A percentile compares a stretch with the other conserved stretches of the same genome.
These are phyloP conservation scores for Inonotus hispidus DNA, from an alignment of 1,284 basidiomycete species.

Conservation along the genomic window DNA sequence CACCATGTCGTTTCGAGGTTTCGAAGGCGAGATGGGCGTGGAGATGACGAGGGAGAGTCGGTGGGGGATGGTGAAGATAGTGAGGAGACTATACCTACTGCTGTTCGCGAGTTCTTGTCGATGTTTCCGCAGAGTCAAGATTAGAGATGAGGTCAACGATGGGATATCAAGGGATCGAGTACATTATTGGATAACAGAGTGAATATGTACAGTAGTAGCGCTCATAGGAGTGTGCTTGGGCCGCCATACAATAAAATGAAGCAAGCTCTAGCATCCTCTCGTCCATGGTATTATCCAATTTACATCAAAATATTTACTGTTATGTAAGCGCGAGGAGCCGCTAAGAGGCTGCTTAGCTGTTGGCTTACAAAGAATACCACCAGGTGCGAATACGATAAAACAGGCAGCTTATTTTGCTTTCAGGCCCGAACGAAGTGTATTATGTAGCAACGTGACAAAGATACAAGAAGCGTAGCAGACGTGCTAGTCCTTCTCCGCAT, in stretches of 20 bases:
- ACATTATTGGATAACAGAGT: too few species aligned
- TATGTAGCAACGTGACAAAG: neutral
- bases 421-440: neutral
- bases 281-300: neutral
- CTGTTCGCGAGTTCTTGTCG: slow-evolving; percentile 96
- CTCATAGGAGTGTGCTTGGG: too few species aligned
- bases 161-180: too few species aligned
- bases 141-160: neutral
- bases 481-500: slow-evolving; percentile 85
- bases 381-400: too few species aligned
- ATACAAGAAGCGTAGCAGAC: neutral
- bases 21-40: neutral
- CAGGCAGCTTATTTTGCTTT: neutral
- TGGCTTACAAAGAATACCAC: too few species aligned
- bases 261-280: too few species aligned
- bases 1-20: neutral
- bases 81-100: slow-evolving; percentile 55
- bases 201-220: too few species aligned
- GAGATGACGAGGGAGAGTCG: slow-evolving; percentile 24
- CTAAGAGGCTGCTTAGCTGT: too few species aligned
- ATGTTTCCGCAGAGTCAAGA: slow-evolving; percentile 49
- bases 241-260: too few species aligned
- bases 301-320: too few species aligned
- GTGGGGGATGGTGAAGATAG: slow-evolving; percentile 46
- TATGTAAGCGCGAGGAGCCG: too few species aligned